Base-by-base conservation (phyloP, 2,329 filamentous ascomycete genomes). In the Xylariaceae sp. region DNA sequence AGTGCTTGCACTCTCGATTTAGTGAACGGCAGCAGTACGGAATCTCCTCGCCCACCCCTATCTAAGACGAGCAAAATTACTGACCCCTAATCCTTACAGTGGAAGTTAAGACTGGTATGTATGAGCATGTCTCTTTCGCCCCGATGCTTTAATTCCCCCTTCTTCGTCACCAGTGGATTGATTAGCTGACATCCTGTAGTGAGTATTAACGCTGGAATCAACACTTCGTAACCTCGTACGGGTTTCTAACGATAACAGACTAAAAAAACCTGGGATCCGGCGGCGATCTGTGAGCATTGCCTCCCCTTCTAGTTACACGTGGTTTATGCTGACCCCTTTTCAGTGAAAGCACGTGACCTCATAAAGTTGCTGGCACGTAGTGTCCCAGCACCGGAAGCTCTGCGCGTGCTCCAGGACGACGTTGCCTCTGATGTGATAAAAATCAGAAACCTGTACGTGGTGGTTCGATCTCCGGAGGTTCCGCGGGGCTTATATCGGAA, bases 351-450 rank as follows among this genome's bases (percentile, higher is more conserved):
- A 13, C 86, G 94, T 66, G 94, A 99, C 73, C 80, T 99, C 63
- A 94, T 99, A 73, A 97, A 96, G 72, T 80, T 99, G 39, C 82
- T 99, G 4, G 88, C 94, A 2, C 84, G 94, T 72, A 94, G 89
- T 69, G 94, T 99, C 4, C 94, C 94, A 1, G 90, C 92, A 1
- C 92, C 92, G 4, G 91, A 97, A 78, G 94, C 94, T 2, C 76
- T 99, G 68, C 96, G 95, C 75, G 96, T 99, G 55, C 83, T 99
- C 60, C 89, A 97, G 51, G 94, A 99, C 73, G 91, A 88, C 30
- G 82, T 93, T 52, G 92, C 92, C 9, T 92, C 90, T 79, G 94
- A 99, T 75, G 88, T 99, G 60, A 93, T 99, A 45, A 62, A 62
- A 30, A 65, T 63, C 51, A 44, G 61, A 53, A 63, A 61, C 18